A percentile compares a stretch with the other conserved stretches of the same genome.
Evolutionary conservation across 306 rosid species (phyloP).

Genomic region (Acmispon strigosus): DNA sequence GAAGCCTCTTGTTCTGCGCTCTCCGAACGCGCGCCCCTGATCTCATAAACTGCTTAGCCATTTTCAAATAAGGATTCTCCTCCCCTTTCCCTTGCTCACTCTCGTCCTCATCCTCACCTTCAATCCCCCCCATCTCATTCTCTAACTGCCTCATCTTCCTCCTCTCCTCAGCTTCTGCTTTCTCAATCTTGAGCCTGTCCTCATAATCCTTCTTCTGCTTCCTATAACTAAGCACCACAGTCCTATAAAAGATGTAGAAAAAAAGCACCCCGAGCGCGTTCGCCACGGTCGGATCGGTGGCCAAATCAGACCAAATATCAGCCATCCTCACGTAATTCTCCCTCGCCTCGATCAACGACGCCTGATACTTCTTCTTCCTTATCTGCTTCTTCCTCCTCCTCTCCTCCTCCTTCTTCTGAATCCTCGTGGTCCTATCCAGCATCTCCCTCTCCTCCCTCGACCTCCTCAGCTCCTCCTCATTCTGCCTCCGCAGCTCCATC

Average conservation of each 20-base stretch:
- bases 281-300: constrained; percentile 38
- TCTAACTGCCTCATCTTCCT: constrained; percentile 75
- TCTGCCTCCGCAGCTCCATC: constrained; percentile 55
- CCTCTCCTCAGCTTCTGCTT: constrained; percentile 92
- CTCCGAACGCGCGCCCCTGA: constrained; percentile 91
- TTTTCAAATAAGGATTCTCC: constrained; percentile 72
- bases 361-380: constrained; percentile 41
- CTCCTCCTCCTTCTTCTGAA: constrained; percentile 58
- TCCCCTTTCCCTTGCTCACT: constrained; percentile 62
- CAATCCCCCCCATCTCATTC: constrained; percentile 57
- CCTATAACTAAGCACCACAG: constrained; percentile 76
- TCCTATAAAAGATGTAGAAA: constrained; percentile 68
- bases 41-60: constrained; percentile 95
- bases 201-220: constrained; percentile 95
- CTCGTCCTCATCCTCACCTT: constrained; percentile 51
- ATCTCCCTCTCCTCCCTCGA: constrained; percentile 49
- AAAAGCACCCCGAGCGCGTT: constrained; percentile 61
- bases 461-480: constrained; percentile 41
- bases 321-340: constrained; percentile 26
- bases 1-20: constrained; percentile 64
- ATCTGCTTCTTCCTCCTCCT: constrained; percentile 39
- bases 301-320: constrained; percentile 54
- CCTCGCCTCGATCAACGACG: constrained; percentile 44
- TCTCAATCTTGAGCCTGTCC: constrained; percentile 84
- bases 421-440: constrained; percentile 36